Evolutionary conservation across 2,329 filamentous ascomycete genomes (phyloP).

Genomic region (Fusarium sp.): DNA sequence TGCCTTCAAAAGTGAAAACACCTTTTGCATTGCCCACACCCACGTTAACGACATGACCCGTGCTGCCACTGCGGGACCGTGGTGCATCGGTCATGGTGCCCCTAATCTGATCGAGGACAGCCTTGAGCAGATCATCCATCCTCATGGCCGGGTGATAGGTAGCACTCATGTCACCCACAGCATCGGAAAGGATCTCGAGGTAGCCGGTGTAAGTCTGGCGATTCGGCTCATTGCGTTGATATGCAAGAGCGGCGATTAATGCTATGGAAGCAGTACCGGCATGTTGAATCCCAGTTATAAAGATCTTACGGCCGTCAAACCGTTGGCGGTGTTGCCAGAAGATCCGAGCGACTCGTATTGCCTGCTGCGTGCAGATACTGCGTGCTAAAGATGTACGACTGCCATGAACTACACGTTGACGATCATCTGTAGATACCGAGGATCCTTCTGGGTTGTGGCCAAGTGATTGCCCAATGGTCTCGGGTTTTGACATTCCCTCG

Average conservation of each 20-base stretch:
- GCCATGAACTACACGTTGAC: constrained; percentile 53
- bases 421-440: constrained; percentile 47
- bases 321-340: constrained; percentile 66
- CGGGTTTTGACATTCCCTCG: constrained; percentile 29
- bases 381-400: constrained; percentile 59
- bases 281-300: constrained; percentile 63
- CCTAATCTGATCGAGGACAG: constrained; percentile 62
- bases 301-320: constrained; percentile 63
- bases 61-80: constrained; percentile 37
- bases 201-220: constrained; percentile 57
- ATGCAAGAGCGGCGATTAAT: constrained; percentile 61
- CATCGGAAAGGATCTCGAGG: constrained; percentile 63
- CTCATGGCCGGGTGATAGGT: constrained; percentile 64
- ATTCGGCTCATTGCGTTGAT: constrained; percentile 51
- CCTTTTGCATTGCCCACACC: constrained; percentile 6
- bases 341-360: constrained; percentile 63
- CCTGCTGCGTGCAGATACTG: constrained; percentile 65
- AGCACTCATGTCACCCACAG: constrained; percentile 63
- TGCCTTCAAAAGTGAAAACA: constrained; percentile 30
- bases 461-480: constrained; percentile 31
- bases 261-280: constrained; percentile 65
- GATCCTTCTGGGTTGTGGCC: constrained; percentile 34
- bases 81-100: constrained; percentile 43
- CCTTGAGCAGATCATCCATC: constrained; percentile 64
- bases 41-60: constrained; percentile 6